phyloP scores from a whole-genome alignment of 1,139 yeast species.

The Groenewaldozyma sp. region DNA sequence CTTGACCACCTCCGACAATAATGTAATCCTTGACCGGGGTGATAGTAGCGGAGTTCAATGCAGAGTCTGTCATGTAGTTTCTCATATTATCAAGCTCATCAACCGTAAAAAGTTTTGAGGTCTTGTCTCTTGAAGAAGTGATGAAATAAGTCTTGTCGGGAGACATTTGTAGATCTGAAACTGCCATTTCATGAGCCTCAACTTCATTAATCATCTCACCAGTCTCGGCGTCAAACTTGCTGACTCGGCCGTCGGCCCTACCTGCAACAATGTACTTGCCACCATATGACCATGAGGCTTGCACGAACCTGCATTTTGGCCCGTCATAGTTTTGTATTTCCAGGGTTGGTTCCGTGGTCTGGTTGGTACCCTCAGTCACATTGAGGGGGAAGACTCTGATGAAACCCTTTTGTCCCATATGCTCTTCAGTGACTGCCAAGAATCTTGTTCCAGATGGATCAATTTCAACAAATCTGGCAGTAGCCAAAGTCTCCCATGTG shows the following conservation, averaged over 20 bases:
- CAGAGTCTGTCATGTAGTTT: constrained; percentile 80
- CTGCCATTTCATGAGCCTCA: constrained; percentile 59
- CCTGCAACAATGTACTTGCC: constrained; percentile 74
- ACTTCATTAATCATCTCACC: constrained; percentile 58
- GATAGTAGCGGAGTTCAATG: constrained; percentile 91
- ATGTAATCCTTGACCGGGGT: constrained; percentile 89
- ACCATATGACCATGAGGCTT: constrained; percentile 80
- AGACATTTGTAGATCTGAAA: constrained; percentile 87
- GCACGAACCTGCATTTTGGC: constrained; percentile 54
- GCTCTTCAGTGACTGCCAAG: constrained; percentile 80
- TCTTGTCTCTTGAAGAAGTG: constrained; percentile 88
- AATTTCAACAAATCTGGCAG: constrained; percentile 86
- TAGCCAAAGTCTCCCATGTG: constrained; percentile 72
- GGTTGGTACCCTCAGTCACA: constrained; percentile 27
- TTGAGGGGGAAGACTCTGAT: constrained; percentile 57
- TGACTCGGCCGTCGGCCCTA: constrained; percentile 75
- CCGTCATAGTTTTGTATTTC: constrained; percentile 46
- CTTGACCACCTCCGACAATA: constrained; percentile 98
- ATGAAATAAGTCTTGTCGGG: constrained; percentile 82
- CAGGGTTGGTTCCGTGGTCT: constrained; percentile 44
- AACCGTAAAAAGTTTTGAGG: constrained; percentile 71
- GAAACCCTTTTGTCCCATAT: constrained; percentile 84
- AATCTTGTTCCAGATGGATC: constrained; percentile 62
- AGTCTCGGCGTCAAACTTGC: constrained; percentile 68
- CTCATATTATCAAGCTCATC: constrained; percentile 66